A percentile compares a stretch with the other conserved stretches of the same genome.
Conservation (phyloP, 192 early-diverging fungal genomes). For the Chytriomyces hyalinus region DNA sequence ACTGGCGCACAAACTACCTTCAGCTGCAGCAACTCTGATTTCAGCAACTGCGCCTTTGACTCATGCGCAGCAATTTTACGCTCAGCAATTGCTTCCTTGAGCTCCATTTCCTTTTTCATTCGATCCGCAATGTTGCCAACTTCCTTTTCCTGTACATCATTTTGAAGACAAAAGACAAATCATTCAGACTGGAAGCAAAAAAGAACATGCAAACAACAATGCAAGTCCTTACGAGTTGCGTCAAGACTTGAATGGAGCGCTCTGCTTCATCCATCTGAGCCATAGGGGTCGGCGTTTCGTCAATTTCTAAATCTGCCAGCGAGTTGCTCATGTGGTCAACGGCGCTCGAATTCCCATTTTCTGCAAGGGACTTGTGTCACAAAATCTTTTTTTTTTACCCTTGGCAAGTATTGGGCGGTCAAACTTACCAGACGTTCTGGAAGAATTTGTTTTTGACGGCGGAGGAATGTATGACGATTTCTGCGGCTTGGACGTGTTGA, state of each 20-base stretch:
- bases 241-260: constrained; percentile 21
- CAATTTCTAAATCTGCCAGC: constrained; percentile 16
- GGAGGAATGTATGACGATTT: neutral
- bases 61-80: constrained; percentile 36
- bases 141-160: constrained; percentile 25
- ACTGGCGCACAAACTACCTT: neutral
- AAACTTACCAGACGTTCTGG: neutral
- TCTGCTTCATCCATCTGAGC: constrained; percentile 34
- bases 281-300: constrained; percentile 5
- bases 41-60: constrained; percentile 19
- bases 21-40: constrained; percentile 14
- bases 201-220: neutral
- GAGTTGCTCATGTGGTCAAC: constrained; percentile 29
- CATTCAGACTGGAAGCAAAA: too few relatives aligned
- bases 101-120: constrained; percentile 39
- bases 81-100: constrained; percentile 33
- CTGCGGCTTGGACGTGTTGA: neutral
- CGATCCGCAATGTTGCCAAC: constrained; percentile 31
- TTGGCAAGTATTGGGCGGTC: neutral
- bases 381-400: too few relatives aligned
- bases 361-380: too few relatives aligned
- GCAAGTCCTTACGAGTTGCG: constrained; percentile 8
- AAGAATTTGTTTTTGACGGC: neutral
- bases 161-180: neutral
- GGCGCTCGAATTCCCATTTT: neutral